Conservation (phyloP, 805 yeast genomes). For the Starmerella stellata region DNA sequence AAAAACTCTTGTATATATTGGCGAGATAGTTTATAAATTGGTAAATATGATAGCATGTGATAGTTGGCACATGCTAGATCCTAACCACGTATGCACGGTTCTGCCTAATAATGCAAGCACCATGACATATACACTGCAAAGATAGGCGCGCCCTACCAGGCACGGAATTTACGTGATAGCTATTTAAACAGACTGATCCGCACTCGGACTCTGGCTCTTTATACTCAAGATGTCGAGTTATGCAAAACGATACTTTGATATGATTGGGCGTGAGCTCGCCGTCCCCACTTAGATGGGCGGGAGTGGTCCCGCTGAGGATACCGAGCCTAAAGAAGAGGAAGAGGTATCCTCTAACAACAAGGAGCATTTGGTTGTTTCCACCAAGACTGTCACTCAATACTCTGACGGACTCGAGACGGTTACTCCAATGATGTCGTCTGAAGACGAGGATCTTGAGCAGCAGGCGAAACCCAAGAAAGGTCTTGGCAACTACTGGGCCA, state of each 20-base stretch:
- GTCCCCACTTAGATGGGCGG: conserved; percentile 10
- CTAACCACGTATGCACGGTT: no score
- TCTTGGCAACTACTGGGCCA: conserved; percentile 37
- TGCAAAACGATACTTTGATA: conserved; percentile 3
- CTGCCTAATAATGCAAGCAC: no score
- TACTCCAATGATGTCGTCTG: background rate
- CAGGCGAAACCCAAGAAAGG: background rate
- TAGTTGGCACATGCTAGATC: no score
- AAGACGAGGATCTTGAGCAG: background rate
- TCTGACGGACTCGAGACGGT: background rate
- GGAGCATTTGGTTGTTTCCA: background rate
- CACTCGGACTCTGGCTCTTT: no score
- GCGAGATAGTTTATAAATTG: no score
- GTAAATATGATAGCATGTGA: no score
- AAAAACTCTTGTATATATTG: no score
- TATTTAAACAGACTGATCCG: no score
- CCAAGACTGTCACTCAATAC: background rate
- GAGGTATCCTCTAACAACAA: background rate
- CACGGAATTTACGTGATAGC: no score
- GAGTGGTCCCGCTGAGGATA: background rate
- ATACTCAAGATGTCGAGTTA: background rate
- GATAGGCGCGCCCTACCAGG: no score
- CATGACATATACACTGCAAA: no score
- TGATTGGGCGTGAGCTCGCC: conserved; percentile 9
- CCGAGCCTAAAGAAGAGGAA: conserved; percentile 1